phyloP scores from a whole-genome alignment of 2,329 filamentous ascomycete species.

The Pseudocercospora crystallina region DNA sequence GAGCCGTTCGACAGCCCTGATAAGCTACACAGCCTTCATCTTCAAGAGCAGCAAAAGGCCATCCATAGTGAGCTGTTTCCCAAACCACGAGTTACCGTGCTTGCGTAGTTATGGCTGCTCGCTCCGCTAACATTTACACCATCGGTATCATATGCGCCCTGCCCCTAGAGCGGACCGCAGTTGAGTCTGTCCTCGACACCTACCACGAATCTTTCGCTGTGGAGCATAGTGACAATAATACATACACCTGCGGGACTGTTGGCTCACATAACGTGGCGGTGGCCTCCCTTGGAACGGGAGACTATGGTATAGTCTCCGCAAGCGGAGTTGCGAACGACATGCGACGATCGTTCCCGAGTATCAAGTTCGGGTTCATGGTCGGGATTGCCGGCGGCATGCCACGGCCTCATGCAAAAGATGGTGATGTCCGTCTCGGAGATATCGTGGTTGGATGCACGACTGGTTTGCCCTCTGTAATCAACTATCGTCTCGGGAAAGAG shows the following conservation, averaged over 20 bases:
- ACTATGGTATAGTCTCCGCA: conserved; percentile 16
- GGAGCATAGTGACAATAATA: conserved; percentile 9
- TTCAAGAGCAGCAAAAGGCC: no score
- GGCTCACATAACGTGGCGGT: conserved; percentile 26
- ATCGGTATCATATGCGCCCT: background rate
- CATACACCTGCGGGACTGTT: conserved; percentile 26
- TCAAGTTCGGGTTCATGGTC: conserved; percentile 22
- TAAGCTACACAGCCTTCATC: no score
- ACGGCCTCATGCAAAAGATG: background rate
- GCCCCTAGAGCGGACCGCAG: background rate
- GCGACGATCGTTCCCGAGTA: background rate
- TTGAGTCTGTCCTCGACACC: background rate
- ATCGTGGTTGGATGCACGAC: conserved; percentile 23
- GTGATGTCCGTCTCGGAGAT: conserved; percentile 32
- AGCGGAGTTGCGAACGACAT: conserved; percentile 13
- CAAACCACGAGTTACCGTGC: no score
- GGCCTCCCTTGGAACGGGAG: conserved; percentile 21
- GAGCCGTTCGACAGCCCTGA: no score
- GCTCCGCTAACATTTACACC: no score
- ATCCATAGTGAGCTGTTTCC: no score
- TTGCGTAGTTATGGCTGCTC: no score
- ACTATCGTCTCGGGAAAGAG: conserved; percentile 28
- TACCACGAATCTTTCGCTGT: background rate
- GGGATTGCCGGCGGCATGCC: conserved; percentile 29
- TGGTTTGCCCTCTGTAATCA: conserved; percentile 21